A percentile compares a stretch with the other conserved stretches of the same genome.
Evolutionary conservation across 257 asterid genomes (phyloP).

Genomic region (Forsythia viridissima): DNA sequence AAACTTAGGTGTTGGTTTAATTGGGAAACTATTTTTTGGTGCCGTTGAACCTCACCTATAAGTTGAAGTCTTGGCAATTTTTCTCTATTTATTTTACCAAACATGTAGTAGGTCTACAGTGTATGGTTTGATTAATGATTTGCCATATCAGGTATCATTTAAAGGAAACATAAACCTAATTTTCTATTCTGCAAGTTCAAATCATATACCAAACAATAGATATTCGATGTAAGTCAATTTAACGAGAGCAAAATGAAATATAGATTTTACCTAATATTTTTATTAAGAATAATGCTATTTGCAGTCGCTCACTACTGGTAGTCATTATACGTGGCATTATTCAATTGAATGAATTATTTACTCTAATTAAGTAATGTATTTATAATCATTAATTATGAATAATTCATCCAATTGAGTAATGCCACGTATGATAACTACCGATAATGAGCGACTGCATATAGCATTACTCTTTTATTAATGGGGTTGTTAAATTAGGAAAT

Average conservation of each 20-base stretch:
- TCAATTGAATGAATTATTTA: too few relatives aligned
- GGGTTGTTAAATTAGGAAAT: too few relatives aligned
- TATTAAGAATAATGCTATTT: too few relatives aligned
- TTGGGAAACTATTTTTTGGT: constrained; percentile 35
- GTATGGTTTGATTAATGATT: constrained; percentile 11
- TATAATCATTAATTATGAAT: too few relatives aligned
- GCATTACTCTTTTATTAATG: too few relatives aligned
- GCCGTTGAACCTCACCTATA: constrained; percentile 13
- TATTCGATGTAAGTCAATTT: background rate
- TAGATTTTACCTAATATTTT: too few relatives aligned
- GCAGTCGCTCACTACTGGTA: too few relatives aligned
- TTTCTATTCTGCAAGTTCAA: constrained; percentile 16
- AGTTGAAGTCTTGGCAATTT: background rate
- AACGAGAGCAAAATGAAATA: background rate
- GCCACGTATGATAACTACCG: too few relatives aligned
- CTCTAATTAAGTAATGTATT: too few relatives aligned
- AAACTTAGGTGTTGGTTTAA: constrained; percentile 37
- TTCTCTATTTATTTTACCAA: constrained; percentile 33
- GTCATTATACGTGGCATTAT: too few relatives aligned
- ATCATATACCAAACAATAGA: background rate
- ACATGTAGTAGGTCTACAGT: constrained; percentile 16
- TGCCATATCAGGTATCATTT: constrained; percentile 2
- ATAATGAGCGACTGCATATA: too few relatives aligned
- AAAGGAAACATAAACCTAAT: constrained; percentile 20
- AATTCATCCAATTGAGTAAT: too few relatives aligned